Percentiles rank a stretch among this genome's conserved stretches.
Conservation (phyloP, 805 yeast species). For the Yarrowia alimentaria region DNA sequence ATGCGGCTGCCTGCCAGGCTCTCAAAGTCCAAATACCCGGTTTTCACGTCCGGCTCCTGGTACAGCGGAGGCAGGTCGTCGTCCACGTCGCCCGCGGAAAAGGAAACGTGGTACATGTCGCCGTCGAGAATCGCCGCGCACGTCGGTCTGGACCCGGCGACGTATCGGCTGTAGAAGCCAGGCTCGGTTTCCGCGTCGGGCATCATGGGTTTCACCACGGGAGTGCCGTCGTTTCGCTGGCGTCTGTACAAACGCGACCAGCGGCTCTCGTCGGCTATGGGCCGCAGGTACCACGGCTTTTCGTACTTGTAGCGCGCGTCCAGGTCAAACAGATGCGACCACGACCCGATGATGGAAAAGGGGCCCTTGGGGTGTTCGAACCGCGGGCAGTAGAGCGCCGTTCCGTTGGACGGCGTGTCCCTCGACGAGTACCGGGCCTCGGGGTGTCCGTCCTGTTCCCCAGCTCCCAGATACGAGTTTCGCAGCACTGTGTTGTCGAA, state of each 20-base stretch:
- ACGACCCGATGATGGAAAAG: constrained; percentile 11
- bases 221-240: constrained; percentile 4
- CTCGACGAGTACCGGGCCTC: too few species aligned
- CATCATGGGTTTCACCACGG: constrained; percentile 17
- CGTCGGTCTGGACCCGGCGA: constrained; percentile 10
- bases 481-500: constrained; percentile 42
- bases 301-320: constrained; percentile 14
- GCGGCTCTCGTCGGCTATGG: background rate
- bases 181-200: constrained; percentile 14
- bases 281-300: constrained; percentile 13
- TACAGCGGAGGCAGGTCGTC: constrained; percentile 2
- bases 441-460: too few species aligned
- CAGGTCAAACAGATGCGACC: constrained; percentile 28
- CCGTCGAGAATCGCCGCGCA: constrained; percentile 22
- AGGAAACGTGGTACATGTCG: constrained; percentile 17
- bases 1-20: constrained; percentile 1
- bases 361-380: constrained; percentile 6
- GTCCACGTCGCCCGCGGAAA: background rate
- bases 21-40: constrained; percentile 13
- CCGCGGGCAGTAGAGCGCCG: background rate
- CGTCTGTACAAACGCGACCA: background rate
- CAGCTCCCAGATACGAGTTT: constrained; percentile 4
- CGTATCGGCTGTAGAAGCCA: constrained; percentile 18
- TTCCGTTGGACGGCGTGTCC: too few species aligned
- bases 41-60: constrained; percentile 15